Conservation (phyloP, 768 basidiomycete genomes). For the Hygrocybe punicea region DNA sequence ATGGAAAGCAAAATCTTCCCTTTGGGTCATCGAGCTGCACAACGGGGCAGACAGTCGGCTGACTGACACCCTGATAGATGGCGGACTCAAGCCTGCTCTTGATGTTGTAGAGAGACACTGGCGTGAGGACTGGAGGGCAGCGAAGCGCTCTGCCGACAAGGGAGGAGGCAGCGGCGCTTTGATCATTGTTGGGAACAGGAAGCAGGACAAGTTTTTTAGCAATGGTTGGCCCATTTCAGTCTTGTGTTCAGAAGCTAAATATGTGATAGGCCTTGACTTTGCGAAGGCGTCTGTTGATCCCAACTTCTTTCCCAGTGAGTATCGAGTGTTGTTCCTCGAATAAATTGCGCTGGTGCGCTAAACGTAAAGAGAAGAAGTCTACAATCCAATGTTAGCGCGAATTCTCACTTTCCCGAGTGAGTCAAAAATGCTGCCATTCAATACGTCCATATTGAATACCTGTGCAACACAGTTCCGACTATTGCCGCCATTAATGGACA, state of each 20-base stretch:
- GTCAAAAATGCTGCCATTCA: slow-evolving; percentile 17
- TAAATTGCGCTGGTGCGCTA: slow-evolving; percentile 6
- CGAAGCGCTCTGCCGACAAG: slow-evolving; percentile 43
- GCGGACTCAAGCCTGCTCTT: slow-evolving; percentile 65
- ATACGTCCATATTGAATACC: slow-evolving; percentile 1
- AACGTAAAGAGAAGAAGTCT: slow-evolving; percentile 49
- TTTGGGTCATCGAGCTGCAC: slow-evolving; percentile 81
- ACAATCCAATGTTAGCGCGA: slow-evolving; percentile 67
- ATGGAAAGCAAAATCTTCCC: slow-evolving; percentile 47
- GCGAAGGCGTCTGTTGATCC: slow-evolving; percentile 48
- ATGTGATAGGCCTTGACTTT: slow-evolving; percentile 58
- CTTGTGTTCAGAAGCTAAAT: not conserved
- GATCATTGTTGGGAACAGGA: slow-evolving; percentile 69
- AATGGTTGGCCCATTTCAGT: slow-evolving; percentile 49
- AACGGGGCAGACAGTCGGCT: slow-evolving; percentile 74
- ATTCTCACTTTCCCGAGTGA: slow-evolving; percentile 75
- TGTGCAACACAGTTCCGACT: slow-evolving; percentile 64
- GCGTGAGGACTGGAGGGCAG: slow-evolving; percentile 50
- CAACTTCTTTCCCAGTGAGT: slow-evolving; percentile 64
- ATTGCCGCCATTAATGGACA: slow-evolving; percentile 82
- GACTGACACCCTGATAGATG: slow-evolving; percentile 53
- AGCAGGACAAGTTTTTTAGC: slow-evolving; percentile 87
- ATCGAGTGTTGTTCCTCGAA: not conserved
- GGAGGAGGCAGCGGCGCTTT: slow-evolving; percentile 63
- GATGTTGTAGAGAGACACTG: slow-evolving; percentile 72